phyloP scores from a whole-genome alignment of 176 grass and related monocot species.

The Triticum dicoccoides region DNA sequence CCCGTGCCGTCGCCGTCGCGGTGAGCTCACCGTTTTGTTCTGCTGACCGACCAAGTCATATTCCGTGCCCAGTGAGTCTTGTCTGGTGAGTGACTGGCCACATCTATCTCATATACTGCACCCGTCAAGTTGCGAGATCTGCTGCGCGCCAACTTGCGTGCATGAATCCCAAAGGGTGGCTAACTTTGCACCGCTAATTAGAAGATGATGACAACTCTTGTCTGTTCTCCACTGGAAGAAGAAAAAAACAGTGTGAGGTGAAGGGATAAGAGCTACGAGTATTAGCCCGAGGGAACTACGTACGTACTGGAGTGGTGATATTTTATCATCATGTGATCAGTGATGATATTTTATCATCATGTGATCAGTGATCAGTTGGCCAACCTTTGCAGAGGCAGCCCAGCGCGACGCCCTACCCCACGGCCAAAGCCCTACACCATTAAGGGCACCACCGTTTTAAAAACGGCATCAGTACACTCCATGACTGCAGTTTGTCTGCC shows the following conservation, averaged over 20 bases:
- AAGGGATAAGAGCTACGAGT: not conserved
- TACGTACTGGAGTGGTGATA: not conserved
- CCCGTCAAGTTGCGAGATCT: slow-evolving; percentile 22
- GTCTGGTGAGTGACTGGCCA: not conserved
- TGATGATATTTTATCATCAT: not conserved
- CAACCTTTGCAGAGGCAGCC: slow-evolving; percentile 25
- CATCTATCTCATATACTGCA: not conserved
- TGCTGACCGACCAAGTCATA: slow-evolving; percentile 36
- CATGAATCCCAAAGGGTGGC: not conserved
- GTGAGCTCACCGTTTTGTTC: slow-evolving; percentile 38
- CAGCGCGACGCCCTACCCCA: slow-evolving; percentile 25
- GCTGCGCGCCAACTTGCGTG: not conserved
- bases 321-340: not conserved
- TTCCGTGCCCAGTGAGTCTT: slow-evolving; percentile 31
- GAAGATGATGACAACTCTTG: not conserved
- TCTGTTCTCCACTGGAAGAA: slow-evolving; percentile 31
- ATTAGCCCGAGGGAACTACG: not conserved
- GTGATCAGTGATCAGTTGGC: slow-evolving; percentile 9
- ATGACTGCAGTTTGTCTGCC: slow-evolving; percentile 44
- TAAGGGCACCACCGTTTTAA: slow-evolving; percentile 27
- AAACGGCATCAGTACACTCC: slow-evolving; percentile 30
- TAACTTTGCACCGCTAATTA: too few species aligned
- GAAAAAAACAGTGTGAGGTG: not conserved
- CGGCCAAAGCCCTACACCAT: slow-evolving; percentile 11
- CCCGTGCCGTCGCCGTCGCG: slow-evolving; percentile 12